Evolutionary conservation across 129 eudicot species (phyloP).

Genomic region (Helichrysum umbraculigerum): DNA sequence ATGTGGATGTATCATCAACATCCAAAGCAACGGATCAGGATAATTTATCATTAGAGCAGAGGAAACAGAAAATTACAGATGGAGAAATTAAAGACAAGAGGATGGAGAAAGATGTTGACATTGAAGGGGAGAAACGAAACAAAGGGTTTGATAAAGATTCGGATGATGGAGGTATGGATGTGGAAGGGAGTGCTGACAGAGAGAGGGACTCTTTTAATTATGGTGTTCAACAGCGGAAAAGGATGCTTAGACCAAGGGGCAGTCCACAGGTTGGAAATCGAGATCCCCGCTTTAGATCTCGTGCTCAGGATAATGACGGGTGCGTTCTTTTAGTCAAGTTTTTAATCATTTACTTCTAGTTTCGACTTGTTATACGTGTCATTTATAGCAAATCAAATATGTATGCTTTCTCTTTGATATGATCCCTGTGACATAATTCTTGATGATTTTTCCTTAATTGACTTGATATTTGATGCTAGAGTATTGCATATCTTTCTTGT

Average conservation of each 20-base stretch:
- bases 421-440: neutral
- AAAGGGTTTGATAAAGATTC: constrained; percentile 73
- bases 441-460: constrained; percentile 6
- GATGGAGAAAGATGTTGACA: constrained; percentile 73
- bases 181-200: constrained; percentile 61
- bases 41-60: constrained; percentile 48
- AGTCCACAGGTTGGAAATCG: constrained; percentile 71
- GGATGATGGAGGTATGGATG: constrained; percentile 72
- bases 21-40: constrained; percentile 57
- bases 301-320: constrained; percentile 78
- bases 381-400: neutral
- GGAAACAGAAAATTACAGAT: constrained; percentile 61
- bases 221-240: constrained; percentile 89
- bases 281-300: constrained; percentile 71
- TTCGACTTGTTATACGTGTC: constrained; percentile 7
- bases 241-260: constrained; percentile 94
- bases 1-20: constrained; percentile 43
- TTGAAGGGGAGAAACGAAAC: constrained; percentile 71
- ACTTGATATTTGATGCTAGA: constrained; percentile 6
- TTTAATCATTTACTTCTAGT: neutral
- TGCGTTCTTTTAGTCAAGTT: constrained; percentile 27
- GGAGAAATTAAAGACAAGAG: constrained; percentile 67
- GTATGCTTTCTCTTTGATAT: neutral
- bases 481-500: neutral
- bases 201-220: constrained; percentile 69